Base-by-base conservation (phyloP, 2,329 filamentous ascomycete species). In the Diaporthe helianthi region DNA sequence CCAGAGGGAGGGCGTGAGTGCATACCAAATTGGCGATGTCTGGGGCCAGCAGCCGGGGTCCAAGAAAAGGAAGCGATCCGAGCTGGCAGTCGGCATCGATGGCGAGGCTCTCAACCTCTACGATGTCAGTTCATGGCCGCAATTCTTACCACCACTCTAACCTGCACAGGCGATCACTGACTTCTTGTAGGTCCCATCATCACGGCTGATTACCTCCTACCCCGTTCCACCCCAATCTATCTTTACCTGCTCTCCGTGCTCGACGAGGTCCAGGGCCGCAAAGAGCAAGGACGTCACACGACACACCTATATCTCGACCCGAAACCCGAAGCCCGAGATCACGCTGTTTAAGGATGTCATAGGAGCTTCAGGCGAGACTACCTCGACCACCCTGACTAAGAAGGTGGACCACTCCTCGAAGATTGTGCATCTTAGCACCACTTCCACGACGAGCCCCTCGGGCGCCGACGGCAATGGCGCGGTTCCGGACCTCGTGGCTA, bases 51-150 rank as follows among this genome's bases (percentile, higher is more conserved):
- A 83, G 73, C 82, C 85, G 63, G 86, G 84, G 26, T 83, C 83
- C 38, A 88, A 86, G 79, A 89, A 87, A 79, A 84, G 86, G 74
- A 89, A 89, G 80, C 85, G 89, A 74, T 83, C 89, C 12, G 89
- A 91, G 75, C 77, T 91, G 58, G 86, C 84, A 12, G 86, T 91
- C 33, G 89, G 89, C 24, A 85, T 80, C 74, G 87, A 91, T 76
- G 89, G 89, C 71, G 89, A 91, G 76, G 86, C 87, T 4, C 81
- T 89, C 3, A 90, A 89, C 73, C 84, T 91, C 51, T 91, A 91
- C 74, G 87, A 91, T 83, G 87, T 89, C 74, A 74, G 86, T 69
- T 3, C 12, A 24, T 33, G 22, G 22, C 36, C 36, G 41, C 44
- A 12, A 41, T 15, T 17, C 29, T 17, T 26, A 77, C 58, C 65